Conservation (phyloP, 305 asterid genomes). For the Stenogyne calaminthoides region DNA sequence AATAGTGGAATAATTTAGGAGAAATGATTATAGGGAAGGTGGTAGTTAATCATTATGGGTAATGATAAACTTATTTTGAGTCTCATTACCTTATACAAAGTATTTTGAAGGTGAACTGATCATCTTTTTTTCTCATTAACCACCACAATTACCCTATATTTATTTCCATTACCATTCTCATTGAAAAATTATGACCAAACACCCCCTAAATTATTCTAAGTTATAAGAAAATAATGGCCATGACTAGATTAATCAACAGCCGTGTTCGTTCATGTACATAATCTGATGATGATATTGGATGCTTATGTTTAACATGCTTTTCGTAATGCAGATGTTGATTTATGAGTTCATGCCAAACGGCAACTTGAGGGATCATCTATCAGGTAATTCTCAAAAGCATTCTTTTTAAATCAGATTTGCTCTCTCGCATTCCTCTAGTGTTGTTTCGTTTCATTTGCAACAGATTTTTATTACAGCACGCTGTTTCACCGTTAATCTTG, state of each 20-base stretch:
- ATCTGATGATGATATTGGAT: constrained; percentile 3
- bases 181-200: no score
- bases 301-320: constrained; percentile 33
- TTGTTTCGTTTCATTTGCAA: neutral
- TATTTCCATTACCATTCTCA: no score
- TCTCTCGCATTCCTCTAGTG: neutral
- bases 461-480: neutral
- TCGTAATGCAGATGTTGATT: constrained; percentile 80
- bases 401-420: neutral
- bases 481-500: neutral
- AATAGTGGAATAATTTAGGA: no score
- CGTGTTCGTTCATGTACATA: neutral
- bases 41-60: no score
- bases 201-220: neutral
- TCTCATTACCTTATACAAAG: no score
- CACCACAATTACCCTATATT: no score
- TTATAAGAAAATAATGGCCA: constrained; percentile 3
- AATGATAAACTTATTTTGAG: no score
- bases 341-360: constrained; percentile 95
- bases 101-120: no score
- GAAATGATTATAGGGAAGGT: no score
- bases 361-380: constrained; percentile 83
- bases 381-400: constrained; percentile 49
- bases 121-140: no score
- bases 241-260: neutral